Percentiles rank a stretch among this genome's conserved stretches.
phyloP scores from a whole-genome alignment of 495 filamentous ascomycete genomes.

The Staphylotrichum longicolle region DNA sequence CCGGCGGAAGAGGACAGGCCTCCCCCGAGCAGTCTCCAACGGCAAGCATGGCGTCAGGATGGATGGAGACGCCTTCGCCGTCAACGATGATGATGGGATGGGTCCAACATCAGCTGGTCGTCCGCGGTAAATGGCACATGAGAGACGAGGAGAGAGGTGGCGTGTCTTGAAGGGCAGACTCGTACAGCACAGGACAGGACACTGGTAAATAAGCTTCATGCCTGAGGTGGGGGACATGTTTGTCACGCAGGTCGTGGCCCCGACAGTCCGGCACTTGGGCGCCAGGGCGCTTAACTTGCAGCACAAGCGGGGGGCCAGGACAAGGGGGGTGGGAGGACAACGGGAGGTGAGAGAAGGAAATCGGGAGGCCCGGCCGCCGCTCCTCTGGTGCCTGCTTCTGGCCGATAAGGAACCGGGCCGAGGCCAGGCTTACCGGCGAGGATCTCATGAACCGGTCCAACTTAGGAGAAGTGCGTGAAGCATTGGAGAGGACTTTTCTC shows the following conservation, averaged over 20 bases:
- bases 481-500: too few species aligned
- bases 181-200: background rate
- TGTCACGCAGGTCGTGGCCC: conserved; percentile 7
- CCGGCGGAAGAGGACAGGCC: conserved; percentile 23
- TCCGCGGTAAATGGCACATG: background rate
- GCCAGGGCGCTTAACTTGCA: conserved; percentile 21
- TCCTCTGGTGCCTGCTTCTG: background rate
- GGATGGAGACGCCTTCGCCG: conserved; percentile 9
- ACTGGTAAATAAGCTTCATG: conserved; percentile 13
- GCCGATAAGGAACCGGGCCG: background rate
- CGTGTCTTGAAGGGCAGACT: background rate
- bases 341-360: background rate
- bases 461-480: too few species aligned
- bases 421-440: background rate
- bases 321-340: background rate
- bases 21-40: conserved; percentile 19
- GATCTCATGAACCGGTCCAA: too few species aligned
- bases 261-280: conserved; percentile 19
- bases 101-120: conserved; percentile 9
- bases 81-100: background rate
- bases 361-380: background rate
- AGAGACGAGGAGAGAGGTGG: background rate
- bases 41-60: conserved; percentile 10
- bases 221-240: conserved; percentile 3
- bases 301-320: background rate